Evolutionary conservation across 192 early-diverging fungal species (phyloP), one percentile per base, ranked within the genome.

Genomic region (Gryganskiella cystojenkinii): DNA sequence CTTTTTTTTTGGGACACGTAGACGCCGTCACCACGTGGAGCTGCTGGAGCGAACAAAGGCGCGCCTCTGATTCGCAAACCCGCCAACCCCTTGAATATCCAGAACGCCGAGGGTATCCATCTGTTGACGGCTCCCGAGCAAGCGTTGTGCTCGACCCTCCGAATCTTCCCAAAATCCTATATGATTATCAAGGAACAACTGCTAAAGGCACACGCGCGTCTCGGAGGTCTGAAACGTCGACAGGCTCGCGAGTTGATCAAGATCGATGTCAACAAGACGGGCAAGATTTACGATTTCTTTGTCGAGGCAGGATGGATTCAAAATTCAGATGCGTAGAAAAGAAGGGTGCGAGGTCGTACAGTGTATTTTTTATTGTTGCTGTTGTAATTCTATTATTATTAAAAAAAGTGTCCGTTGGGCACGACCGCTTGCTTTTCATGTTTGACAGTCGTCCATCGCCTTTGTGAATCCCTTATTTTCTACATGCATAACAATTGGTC

Each of bases 281-380:
- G 86, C 71, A 80, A 86, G 70, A 89, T 99, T 10, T 97, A 92
- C 67, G 94, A 98, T 68, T 97, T 98, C 79, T 99, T 97, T 76
- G 89, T 96, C 10, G 88, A 93, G 61, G 92, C 86, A 76, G 95
- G 96, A 7, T 99, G 97, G 97, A 92, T 99, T 76, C 89, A 91
- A 52, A 76, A 70, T 46, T 70, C 68, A 15, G 67, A 80, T 71
- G 78, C 70, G 1, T 78, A 59, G 43, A 9, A 9, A 40, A 9
- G 37, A n/a, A n/a, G n/a, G n/a, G n/a, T n/a, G 37, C 13, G 7
- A 40, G 37, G 13, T 13, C 37, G 13, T 9, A 40, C 37, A 40
- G 37, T 40, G 37, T 40, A 40, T 40, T 40, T 40, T 40, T 40
- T 13, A 9, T 40, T 40, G 37, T 40, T n/a, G n/a, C n/a, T n/a